A percentile compares a stretch with the other conserved stretches of the same genome.
phyloP scores from a whole-genome alignment of 257 asterid species.

The Vinca minor region DNA sequence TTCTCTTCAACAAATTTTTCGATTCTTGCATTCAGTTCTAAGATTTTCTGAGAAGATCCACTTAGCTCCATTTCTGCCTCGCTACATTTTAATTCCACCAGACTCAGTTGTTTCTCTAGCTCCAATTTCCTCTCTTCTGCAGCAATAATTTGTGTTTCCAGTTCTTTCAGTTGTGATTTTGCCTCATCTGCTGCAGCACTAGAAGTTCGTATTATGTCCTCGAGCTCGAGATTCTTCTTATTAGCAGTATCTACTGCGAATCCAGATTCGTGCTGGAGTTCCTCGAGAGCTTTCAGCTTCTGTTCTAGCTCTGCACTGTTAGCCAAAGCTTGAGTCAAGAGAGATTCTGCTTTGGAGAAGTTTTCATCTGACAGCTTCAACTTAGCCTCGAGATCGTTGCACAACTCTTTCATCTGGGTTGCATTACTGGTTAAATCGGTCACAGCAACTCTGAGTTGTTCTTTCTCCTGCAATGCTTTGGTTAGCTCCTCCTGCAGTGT shows the following conservation, averaged over 20 bases:
- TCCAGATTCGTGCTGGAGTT: constrained; percentile 58
- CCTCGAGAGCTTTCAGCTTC: constrained; percentile 60
- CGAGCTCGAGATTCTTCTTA: constrained; percentile 59
- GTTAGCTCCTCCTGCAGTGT: constrained; percentile 41
- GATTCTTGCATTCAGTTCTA: constrained; percentile 40
- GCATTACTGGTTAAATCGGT: constrained; percentile 43
- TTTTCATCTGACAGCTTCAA: constrained; percentile 71
- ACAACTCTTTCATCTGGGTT: constrained; percentile 56
- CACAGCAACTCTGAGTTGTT: constrained; percentile 49
- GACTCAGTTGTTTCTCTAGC: constrained; percentile 57
- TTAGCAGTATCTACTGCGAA: constrained; percentile 34
- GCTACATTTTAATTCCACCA: constrained; percentile 45
- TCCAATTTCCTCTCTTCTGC: constrained; percentile 55
- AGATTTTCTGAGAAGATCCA: constrained; percentile 43
- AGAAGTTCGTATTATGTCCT: constrained; percentile 36
- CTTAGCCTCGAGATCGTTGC: constrained; percentile 68
- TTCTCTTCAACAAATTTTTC: constrained; percentile 49
- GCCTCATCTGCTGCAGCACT: constrained; percentile 49
- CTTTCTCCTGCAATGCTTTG: constrained; percentile 43
- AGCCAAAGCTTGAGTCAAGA: constrained; percentile 63
- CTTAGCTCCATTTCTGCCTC: constrained; percentile 49
- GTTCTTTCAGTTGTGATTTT: constrained; percentile 43
- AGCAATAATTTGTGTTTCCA: constrained; percentile 43
- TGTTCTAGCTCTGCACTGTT: constrained; percentile 64
- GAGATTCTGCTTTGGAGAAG: constrained; percentile 60